Percentiles rank a stretch among this genome's conserved stretches.
Evolutionary conservation across 192 early-diverging fungal species (phyloP).

Genomic region (Coemansia javaensis): DNA sequence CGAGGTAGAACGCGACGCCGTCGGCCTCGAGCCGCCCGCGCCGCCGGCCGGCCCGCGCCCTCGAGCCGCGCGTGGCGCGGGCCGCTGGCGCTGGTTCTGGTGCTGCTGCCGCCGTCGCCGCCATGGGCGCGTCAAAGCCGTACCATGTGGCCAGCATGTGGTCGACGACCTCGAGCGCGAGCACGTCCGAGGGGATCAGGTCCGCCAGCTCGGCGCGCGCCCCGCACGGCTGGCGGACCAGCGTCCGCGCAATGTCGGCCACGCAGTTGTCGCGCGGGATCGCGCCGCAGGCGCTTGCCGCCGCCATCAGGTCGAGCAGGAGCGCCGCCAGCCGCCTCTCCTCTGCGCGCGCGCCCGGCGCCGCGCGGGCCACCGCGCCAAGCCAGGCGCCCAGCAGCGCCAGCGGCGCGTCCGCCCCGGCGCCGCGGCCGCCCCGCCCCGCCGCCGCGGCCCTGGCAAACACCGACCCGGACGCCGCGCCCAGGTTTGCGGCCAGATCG

Average conservation of each 20-base stretch:
- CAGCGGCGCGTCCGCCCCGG: too few relatives aligned
- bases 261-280: constrained; percentile 13
- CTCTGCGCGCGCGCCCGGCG: constrained; percentile 9
- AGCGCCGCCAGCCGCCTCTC: not conserved
- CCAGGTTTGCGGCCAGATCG: constrained; percentile 20
- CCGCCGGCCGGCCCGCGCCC: constrained; percentile 1
- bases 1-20: constrained; percentile 26
- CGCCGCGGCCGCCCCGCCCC: not conserved
- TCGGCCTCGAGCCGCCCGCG: constrained; percentile 11
- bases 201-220: constrained; percentile 3
- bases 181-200: constrained; percentile 11
- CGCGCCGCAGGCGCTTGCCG: constrained; percentile 1
- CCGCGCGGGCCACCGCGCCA: not conserved
- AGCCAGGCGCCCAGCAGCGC: constrained; percentile 1
- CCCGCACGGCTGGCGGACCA: not conserved
- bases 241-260: constrained; percentile 9
- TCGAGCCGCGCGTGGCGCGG: not conserved
- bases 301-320: constrained; percentile 21
- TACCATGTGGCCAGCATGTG: constrained; percentile 20
- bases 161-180: constrained; percentile 24
- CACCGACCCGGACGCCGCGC: constrained; percentile 6
- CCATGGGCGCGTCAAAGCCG: constrained; percentile 6
- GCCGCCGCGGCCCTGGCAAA: constrained; percentile 14
- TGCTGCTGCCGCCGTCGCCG: not conserved
- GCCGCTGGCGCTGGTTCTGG: too few relatives aligned